These are phyloP conservation scores for Porpolomopsis calyptriformis DNA, from an alignment of 768 basidiomycete species.

Conservation along the genomic window DNA sequence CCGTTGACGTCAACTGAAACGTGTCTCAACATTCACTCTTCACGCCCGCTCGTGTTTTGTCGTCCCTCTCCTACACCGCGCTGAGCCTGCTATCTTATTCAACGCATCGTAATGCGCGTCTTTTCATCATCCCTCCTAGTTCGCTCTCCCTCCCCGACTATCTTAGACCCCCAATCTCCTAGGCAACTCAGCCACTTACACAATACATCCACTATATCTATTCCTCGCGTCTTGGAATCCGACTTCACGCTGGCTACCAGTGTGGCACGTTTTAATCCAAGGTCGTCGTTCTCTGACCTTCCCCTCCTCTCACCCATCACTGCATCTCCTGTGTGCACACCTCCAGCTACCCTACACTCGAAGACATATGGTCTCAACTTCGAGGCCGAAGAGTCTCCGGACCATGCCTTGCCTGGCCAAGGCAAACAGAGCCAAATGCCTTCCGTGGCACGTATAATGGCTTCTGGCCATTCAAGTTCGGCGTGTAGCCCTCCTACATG, in stretches of 20 bases:
- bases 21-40: background rate
- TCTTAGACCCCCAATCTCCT: too few species aligned
- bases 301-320: slow-evolving; percentile 46
- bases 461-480: background rate
- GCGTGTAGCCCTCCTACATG: slow-evolving; percentile 35
- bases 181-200: too few species aligned
- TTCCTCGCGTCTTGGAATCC: background rate
- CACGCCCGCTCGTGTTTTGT: background rate
- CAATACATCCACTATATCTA: too few species aligned
- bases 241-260: background rate
- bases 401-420: background rate
- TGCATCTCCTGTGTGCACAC: slow-evolving; percentile 49
- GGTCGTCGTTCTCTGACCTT: slow-evolving; percentile 22
- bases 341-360: slow-evolving; percentile 14
- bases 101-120: too few species aligned
- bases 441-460: background rate
- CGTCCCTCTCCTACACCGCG: too few species aligned
- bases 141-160: too few species aligned
- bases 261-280: background rate
- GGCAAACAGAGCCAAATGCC: background rate
- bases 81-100: too few species aligned
- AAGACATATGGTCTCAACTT: background rate
- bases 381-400: background rate
- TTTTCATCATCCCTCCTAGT: too few species aligned
- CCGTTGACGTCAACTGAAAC: background rate